Evolutionary conservation across 768 basidiomycete species (phyloP).

Genomic region (Lenzites betulinus): DNA sequence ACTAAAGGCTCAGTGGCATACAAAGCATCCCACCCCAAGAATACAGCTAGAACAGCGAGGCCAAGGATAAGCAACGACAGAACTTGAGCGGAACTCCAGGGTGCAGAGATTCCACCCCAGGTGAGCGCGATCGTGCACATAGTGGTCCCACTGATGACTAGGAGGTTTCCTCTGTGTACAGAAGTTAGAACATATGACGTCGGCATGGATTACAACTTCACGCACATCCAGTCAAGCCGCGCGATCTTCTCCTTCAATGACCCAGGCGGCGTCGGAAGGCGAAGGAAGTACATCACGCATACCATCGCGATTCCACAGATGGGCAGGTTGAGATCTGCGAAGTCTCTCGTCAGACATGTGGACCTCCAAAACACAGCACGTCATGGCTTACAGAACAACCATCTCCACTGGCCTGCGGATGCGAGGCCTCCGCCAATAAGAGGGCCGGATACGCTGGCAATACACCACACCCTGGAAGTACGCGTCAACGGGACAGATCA

Average conservation of each 20-base stretch:
- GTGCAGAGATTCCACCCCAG: too few species aligned
- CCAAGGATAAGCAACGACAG: too few species aligned
- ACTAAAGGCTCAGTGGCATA: too few species aligned
- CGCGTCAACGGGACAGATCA: slow-evolving; percentile 16
- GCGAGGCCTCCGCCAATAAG: slow-evolving; percentile 32
- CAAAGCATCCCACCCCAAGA: too few species aligned
- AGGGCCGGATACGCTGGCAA: slow-evolving; percentile 30
- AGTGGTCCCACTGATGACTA: too few species aligned
- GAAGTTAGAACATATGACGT: too few species aligned
- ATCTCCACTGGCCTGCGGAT: slow-evolving; percentile 1
- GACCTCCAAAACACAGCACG: background rate
- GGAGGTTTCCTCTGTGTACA: too few species aligned
- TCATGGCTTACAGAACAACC: slow-evolving; percentile 3
- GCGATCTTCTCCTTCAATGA: slow-evolving; percentile 12
- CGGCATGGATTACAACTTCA: too few species aligned
- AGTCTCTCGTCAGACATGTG: background rate
- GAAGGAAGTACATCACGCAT: slow-evolving; percentile 10
- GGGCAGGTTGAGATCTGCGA: slow-evolving; percentile 7
- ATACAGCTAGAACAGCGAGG: too few species aligned
- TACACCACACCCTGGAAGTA: slow-evolving; percentile 26
- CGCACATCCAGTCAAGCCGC: slow-evolving; percentile 30
- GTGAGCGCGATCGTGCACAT: too few species aligned
- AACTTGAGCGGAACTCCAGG: too few species aligned
- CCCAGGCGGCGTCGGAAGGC: slow-evolving; percentile 21
- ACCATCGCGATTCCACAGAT: slow-evolving; percentile 3